These are phyloP conservation scores for Diospyros lotus DNA, from an alignment of 148 eudicot genomes.

Conservation along the genomic window DNA sequence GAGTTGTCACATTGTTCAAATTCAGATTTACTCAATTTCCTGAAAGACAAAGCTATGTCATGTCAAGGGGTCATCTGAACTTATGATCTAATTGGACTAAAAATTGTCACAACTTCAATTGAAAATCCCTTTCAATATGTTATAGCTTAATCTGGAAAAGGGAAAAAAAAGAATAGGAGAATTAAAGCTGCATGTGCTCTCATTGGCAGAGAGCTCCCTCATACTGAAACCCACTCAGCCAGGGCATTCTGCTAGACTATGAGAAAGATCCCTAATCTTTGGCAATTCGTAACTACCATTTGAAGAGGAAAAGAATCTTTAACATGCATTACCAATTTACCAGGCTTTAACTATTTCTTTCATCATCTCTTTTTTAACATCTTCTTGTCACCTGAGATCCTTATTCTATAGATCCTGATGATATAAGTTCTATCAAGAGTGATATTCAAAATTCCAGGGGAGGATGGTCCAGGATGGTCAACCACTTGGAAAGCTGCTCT, in stretches of 20 bases:
- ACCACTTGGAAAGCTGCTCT: conserved; percentile 82
- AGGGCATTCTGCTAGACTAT: neutral
- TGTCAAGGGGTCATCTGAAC: neutral
- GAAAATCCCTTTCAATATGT: neutral
- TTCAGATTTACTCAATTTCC: neutral
- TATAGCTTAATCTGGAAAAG: neutral
- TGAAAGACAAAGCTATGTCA: neutral
- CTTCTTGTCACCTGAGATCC: neutral
- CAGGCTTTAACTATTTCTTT: neutral
- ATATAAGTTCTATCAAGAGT: neutral
- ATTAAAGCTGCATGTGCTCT: neutral
- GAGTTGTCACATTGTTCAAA: neutral
- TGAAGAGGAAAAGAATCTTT: neutral
- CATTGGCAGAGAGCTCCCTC: neutral
- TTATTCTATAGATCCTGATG: neutral
- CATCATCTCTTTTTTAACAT: neutral
- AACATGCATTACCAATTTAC: neutral
- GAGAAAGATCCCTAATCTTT: neutral
- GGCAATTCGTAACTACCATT: neutral
- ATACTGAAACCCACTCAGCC: neutral
- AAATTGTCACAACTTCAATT: neutral
- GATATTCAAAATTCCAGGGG: conserved; percentile 30
- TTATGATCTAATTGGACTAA: neutral
- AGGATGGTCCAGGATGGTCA: conserved; percentile 95
- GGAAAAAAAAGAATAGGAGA: neutral